Conservation (phyloP, 345 rosid genomes). For the Pseudoturritis turrita region DNA sequence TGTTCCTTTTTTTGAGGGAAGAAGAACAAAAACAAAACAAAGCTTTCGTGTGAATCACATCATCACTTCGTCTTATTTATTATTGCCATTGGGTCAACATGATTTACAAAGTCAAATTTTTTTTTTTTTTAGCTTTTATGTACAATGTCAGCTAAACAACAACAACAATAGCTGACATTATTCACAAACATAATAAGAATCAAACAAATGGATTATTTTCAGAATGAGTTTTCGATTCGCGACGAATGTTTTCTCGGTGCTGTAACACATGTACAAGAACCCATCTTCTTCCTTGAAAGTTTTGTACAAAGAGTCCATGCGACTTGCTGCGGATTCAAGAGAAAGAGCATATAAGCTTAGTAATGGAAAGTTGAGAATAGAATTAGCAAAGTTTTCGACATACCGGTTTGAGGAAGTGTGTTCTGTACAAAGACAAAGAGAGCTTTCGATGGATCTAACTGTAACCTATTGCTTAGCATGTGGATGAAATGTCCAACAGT, state of each 20-base stretch:
- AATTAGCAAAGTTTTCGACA: background rate
- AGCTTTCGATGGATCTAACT: conserved; percentile 55
- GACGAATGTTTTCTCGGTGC: conserved; percentile 73
- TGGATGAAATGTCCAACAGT: conserved; percentile 77
- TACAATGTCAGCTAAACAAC: conserved; percentile 19
- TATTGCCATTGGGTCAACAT: conserved; percentile 5
- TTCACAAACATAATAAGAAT: conserved; percentile 28
- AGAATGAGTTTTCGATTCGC: background rate
- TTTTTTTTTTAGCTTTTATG: conserved; percentile 18
- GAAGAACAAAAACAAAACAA: background rate
- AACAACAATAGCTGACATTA: conserved; percentile 25
- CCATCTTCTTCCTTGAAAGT: conserved; percentile 73
- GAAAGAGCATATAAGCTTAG: background rate
- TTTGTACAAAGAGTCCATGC: conserved; percentile 55
- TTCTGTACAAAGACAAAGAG: conserved; percentile 59
- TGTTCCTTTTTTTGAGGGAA: background rate
- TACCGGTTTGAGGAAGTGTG: conserved; percentile 78
- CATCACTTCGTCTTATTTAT: conserved; percentile 10
- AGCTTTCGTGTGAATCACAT: conserved; percentile 26
- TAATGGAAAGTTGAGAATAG: background rate
- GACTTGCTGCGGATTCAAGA: conserved; percentile 41
- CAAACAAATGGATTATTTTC: conserved; percentile 24
- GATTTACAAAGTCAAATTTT: conserved; percentile 27
- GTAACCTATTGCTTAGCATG: conserved; percentile 55
- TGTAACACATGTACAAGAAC: conserved; percentile 71